Conservation (phyloP, 1,139 yeast genomes). For the Hemisphaericaspora subhashii region DNA sequence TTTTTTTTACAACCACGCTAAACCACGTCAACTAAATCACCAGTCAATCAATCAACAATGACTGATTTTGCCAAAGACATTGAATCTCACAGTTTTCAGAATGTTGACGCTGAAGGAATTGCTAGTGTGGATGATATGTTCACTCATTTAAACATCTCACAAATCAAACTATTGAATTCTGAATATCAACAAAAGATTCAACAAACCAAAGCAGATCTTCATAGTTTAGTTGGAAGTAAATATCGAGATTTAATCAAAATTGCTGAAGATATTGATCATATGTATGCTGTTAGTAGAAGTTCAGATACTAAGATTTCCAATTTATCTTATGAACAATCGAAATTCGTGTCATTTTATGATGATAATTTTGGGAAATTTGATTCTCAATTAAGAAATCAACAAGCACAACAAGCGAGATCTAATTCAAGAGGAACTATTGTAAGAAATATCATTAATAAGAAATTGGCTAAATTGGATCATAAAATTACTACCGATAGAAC, state of each 20-base stretch:
- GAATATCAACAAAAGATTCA: conserved; percentile 29
- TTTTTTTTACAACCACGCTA: neutral
- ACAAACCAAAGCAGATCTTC: conserved; percentile 38
- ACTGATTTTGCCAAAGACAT: conserved; percentile 4
- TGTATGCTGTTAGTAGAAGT: conserved; percentile 42
- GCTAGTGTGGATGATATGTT: conserved; percentile 32
- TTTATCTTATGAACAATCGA: conserved; percentile 33
- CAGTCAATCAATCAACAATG: neutral
- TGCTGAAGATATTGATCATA: conserved; percentile 63
- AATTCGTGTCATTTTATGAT: conserved; percentile 28
- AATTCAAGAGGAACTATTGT: conserved; percentile 22
- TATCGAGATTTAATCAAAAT: conserved; percentile 67
- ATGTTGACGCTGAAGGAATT: neutral
- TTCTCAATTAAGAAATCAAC: conserved; percentile 17
- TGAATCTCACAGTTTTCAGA: neutral
- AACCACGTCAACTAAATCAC: neutral
- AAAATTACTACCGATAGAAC: conserved; percentile 11
- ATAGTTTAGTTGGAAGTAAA: conserved; percentile 60
- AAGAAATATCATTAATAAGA: conserved; percentile 30
- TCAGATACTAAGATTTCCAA: conserved; percentile 31
- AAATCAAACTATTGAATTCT: conserved; percentile 33
- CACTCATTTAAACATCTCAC: conserved; percentile 30
- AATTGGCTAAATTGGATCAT: conserved; percentile 22
- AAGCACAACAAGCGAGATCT: conserved; percentile 18
- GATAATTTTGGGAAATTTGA: conserved; percentile 24